Evolutionary conservation across 2,329 filamentous ascomycete species (phyloP), one percentile per base, ranked within the genome.

Genomic region (Corinectria fuckeliana): DNA sequence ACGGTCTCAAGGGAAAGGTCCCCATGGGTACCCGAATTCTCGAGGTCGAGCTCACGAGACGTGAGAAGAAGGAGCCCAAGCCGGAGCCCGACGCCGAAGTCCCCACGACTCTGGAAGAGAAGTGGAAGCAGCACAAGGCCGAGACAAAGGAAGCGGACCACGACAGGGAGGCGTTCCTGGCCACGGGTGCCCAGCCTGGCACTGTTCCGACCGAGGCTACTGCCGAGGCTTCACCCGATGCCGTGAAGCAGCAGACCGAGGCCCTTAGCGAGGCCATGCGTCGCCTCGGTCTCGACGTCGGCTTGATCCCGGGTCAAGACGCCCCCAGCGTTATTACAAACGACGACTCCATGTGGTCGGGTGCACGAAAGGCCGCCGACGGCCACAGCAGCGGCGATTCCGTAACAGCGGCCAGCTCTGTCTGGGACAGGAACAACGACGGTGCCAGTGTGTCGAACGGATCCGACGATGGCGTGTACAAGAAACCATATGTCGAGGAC

Each of bases 21-120:
- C 75, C 77, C 1, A 70, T 74, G 49, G 82, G 79, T 2, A 82
- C 78, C 3, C 75, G 80, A 11, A 79, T 87, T 0, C 74, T 88
- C 6, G 85, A 87, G 52, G 71, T 88, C 3, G 84, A 87, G 68
- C 71, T 88, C 21, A 75, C 75, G 2, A 76, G 84, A 10, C 80
- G 79, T 18, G 85, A 88, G 68, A 81, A 71, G 57, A 72, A 72
- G 52, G 69, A 69, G 26, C 67, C 63, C 18, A 70, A 70, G 58
- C 68, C 68, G 16, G 63, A 56, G 20, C 54, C 59, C n/a, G 61
- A 71, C 2, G 62, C 61, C 3, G 34, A 52, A 2, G 41, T 48
- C 2, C 61, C 69, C n/a, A 68, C 57, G 28, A 71, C 64, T 1
- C 54, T 71, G n/a, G 69, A 71, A 3, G 69, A 71, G 51, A 71